Evolutionary conservation across 1,284 basidiomycete genomes (phyloP).

Genomic region (Phylloporus sp.): DNA sequence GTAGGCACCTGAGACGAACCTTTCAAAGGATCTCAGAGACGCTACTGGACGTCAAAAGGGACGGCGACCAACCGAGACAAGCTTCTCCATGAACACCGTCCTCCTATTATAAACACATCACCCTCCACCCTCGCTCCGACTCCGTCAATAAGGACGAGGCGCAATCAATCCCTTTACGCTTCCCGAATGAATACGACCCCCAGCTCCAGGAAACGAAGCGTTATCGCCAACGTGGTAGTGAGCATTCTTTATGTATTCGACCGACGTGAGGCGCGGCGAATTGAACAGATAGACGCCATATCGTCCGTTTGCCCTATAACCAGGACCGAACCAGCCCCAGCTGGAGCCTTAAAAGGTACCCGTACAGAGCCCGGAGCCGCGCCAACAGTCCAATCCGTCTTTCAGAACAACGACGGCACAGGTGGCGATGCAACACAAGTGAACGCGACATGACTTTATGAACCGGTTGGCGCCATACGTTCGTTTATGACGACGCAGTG

Average conservation of each 20-base stretch:
- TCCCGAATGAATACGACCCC: neutral
- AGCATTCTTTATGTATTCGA: conserved; percentile 3
- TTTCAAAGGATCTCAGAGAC: neutral
- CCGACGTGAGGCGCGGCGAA: conserved; percentile 13
- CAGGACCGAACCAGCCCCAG: neutral
- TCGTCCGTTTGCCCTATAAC: neutral
- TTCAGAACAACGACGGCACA: neutral
- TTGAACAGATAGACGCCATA: neutral
- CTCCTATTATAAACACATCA: conserved; percentile 22
- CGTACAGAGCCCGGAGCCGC: too few species aligned
- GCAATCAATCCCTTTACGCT: conserved; percentile 10
- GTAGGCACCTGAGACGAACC: neutral
- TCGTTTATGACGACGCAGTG: neutral
- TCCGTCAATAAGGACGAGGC: conserved; percentile 22
- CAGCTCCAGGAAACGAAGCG: neutral
- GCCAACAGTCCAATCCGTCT: neutral
- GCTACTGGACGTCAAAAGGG: neutral
- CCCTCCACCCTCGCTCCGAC: conserved; percentile 30
- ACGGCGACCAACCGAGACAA: neutral
- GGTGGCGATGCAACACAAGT: neutral
- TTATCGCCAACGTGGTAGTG: neutral
- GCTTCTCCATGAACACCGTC: neutral
- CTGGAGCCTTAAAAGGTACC: neutral
- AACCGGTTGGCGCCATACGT: too few species aligned
- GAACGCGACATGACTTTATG: neutral